Evolutionary conservation across 2,329 filamentous ascomycete species (phyloP).

Genomic region (Verticillium zaregamsianum): DNA sequence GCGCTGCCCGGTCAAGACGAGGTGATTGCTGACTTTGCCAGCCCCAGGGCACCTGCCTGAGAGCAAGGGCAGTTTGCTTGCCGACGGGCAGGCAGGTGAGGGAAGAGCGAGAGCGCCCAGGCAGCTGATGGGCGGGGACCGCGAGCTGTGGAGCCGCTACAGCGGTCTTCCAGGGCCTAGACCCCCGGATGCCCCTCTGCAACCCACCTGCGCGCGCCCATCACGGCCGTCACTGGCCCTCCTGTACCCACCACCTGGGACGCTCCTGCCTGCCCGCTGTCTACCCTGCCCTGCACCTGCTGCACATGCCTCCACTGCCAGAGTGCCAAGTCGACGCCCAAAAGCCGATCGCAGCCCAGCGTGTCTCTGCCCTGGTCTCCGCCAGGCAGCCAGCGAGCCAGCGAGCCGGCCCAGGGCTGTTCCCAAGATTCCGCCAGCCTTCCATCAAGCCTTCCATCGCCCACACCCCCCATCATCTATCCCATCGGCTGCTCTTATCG

Average conservation of each 20-base stretch:
- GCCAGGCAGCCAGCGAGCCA: not conserved
- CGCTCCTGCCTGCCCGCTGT: not conserved
- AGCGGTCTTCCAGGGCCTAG: slow-evolving; percentile 2
- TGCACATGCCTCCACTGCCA: not conserved
- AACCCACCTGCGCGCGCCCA: not conserved
- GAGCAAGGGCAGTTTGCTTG: too few species aligned
- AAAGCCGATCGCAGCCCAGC: not conserved
- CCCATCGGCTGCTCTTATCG: not conserved
- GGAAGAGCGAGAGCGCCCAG: not conserved
- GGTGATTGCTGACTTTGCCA: too few species aligned
- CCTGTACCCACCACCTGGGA: not conserved
- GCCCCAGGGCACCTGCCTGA: not conserved
- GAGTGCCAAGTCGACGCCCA: not conserved
- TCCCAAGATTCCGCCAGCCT: not conserved
- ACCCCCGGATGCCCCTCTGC: not conserved
- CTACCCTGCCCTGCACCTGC: not conserved
- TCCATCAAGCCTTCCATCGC: not conserved
- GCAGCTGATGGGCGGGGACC: not conserved
- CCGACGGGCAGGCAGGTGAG: not conserved
- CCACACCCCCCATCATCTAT: not conserved
- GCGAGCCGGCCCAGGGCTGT: not conserved
- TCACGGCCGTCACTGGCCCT: not conserved
- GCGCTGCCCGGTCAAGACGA: too few species aligned
- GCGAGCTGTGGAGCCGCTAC: slow-evolving; percentile 1
- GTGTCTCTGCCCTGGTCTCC: not conserved